These are phyloP conservation scores for Epithele typhae DNA, from an alignment of 768 basidiomycete species.

Conservation along the genomic window DNA sequence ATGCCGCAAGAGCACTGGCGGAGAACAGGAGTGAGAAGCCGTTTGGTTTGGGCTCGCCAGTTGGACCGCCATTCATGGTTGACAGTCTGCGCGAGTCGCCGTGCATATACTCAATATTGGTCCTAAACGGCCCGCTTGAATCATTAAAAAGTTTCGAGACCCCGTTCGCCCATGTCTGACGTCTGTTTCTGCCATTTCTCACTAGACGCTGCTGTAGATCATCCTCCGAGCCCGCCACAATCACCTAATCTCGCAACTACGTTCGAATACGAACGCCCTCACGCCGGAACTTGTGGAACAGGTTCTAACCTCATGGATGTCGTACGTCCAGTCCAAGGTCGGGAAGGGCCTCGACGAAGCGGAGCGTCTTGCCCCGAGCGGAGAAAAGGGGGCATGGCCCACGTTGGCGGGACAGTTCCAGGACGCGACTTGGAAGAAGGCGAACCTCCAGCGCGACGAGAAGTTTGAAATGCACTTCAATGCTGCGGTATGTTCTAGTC, in stretches of 20 bases:
- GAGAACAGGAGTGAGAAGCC: too few relatives aligned
- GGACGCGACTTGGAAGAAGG: conserved; percentile 63
- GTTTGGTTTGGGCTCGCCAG: too few relatives aligned
- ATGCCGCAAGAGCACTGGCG: too few relatives aligned
- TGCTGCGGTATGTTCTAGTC: conserved; percentile 66
- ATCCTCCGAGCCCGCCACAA: conserved; percentile 86
- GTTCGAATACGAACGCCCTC: conserved; percentile 47
- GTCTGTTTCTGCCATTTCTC: not conserved
- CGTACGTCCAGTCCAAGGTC: conserved; percentile 60
- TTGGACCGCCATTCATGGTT: too few relatives aligned
- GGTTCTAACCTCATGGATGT: conserved; percentile 60
- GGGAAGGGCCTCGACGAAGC: conserved; percentile 54
- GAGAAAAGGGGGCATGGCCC: conserved; percentile 51
- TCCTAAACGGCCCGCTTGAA: too few relatives aligned
- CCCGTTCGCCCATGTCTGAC: not conserved
- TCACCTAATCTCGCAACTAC: conserved; percentile 62
- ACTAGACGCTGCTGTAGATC: conserved; percentile 53
- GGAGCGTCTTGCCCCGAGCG: conserved; percentile 43
- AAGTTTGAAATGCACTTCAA: conserved; percentile 89
- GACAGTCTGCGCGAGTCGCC: too few relatives aligned
- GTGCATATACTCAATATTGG: too few relatives aligned
- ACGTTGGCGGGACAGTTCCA: conserved; percentile 39
- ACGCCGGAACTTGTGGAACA: conserved; percentile 53
- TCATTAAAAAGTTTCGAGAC: too few relatives aligned
- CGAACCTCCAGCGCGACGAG: conserved; percentile 75